Percentiles rank a stretch among this genome's conserved stretches.
phyloP scores from a whole-genome alignment of 495 filamentous ascomycete genomes.

The Aspergillus sparsus region DNA sequence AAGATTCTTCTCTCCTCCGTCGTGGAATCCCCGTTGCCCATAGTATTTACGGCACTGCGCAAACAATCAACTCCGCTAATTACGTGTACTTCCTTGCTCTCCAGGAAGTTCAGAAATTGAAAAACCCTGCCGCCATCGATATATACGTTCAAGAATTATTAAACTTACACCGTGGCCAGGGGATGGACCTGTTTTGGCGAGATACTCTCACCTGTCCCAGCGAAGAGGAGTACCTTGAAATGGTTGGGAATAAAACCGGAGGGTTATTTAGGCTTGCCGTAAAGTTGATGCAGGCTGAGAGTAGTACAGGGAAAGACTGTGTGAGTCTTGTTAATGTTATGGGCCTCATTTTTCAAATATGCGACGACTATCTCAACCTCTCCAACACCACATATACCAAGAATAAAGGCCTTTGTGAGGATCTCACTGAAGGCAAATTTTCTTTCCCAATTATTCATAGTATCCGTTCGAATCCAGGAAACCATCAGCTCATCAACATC shows the following conservation, averaged over 20 bases:
- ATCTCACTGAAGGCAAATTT: conserved; percentile 97
- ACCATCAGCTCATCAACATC: conserved; percentile 86
- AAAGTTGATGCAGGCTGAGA: conserved; percentile 95
- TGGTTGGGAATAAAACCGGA: conserved; percentile 98
- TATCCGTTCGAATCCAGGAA: conserved; percentile 76
- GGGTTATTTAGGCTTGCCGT: conserved; percentile 92
- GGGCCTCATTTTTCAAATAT: conserved; percentile 93
- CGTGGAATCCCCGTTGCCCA: conserved; percentile 92
- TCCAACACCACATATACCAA: conserved; percentile 67
- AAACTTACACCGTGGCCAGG: conserved; percentile 93
- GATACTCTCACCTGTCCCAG: conserved; percentile 90
- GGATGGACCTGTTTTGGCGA: conserved; percentile 97
- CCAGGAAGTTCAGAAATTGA: conserved; percentile 74
- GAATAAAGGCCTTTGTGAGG: conserved; percentile 95
- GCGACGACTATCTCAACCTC: conserved; percentile 95
- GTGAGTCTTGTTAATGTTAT: conserved; percentile 86
- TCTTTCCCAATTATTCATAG: conserved; percentile 95
- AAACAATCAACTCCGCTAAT: conserved; percentile 97
- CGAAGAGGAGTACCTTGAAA: conserved; percentile 97
- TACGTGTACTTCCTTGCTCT: conserved; percentile 94
- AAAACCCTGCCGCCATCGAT: conserved; percentile 66
- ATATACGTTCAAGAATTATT: conserved; percentile 89
- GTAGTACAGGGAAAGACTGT: conserved; percentile 62
- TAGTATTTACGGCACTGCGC: conserved; percentile 89
- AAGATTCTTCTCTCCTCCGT: conserved; percentile 80